A percentile compares a stretch with the other conserved stretches of the same genome.
Conservation (phyloP, 2,329 filamentous ascomycete genomes). For the Akanthomyces uredinophilus region DNA sequence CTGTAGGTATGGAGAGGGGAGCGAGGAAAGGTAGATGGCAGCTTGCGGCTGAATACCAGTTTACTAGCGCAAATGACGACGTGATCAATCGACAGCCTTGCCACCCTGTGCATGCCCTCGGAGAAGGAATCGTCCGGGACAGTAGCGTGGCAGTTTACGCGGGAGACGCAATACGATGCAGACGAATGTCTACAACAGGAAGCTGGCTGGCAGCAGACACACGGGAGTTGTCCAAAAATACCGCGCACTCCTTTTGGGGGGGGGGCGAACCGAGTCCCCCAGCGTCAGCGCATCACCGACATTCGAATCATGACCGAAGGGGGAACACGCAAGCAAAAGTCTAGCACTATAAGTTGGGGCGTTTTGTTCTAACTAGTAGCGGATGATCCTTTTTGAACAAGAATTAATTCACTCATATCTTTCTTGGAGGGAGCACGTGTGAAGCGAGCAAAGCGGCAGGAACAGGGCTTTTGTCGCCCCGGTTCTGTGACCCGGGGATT, state of each 20-base stretch:
- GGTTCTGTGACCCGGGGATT: background rate
- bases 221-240: background rate
- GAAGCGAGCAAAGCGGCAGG: no score
- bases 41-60: background rate
- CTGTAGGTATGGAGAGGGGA: no score
- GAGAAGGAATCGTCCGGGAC: background rate
- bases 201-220: background rate
- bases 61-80: background rate
- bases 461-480: background rate
- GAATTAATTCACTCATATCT: conserved; percentile 3
- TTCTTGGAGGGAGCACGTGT: background rate
- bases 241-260: background rate
- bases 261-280: background rate
- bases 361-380: background rate
- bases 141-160: background rate
- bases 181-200: background rate
- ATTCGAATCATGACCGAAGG: conserved; percentile 2
- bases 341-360: background rate
- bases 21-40: background rate
- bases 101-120: background rate
- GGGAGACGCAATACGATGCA: background rate
- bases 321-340: background rate
- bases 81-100: no score
- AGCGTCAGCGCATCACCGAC: background rate
- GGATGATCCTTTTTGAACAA: background rate